Percentiles rank a stretch among this genome's conserved stretches.
These are phyloP conservation scores for Plectosphaerella cucumerina DNA, from an alignment of 2,329 filamentous ascomycete genomes.

Conservation along the genomic window DNA sequence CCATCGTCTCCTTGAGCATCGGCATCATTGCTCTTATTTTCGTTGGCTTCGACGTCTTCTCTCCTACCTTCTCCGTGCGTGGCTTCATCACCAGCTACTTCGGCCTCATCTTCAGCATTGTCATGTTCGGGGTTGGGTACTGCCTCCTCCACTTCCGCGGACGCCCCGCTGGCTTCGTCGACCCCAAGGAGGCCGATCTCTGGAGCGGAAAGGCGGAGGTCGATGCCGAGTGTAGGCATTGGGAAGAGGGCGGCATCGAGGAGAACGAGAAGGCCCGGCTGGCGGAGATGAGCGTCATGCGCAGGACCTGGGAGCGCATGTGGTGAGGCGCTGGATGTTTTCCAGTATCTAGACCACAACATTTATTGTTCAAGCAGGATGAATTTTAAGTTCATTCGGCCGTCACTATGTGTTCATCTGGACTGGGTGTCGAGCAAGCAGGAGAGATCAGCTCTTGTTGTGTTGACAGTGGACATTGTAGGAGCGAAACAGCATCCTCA, in stretches of 20 bases:
- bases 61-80: constrained; percentile 22
- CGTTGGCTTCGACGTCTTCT: constrained; percentile 52
- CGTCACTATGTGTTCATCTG: no score
- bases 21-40: constrained; percentile 47
- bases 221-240: constrained; percentile 46
- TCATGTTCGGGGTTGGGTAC: constrained; percentile 48
- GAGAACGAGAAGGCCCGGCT: constrained; percentile 35
- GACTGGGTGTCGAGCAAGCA: no score
- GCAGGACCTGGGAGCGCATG: constrained; percentile 31
- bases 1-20: constrained; percentile 43
- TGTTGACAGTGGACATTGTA: no score
- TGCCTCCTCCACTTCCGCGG: constrained; percentile 53
- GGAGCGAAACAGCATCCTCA: no score
- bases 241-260: constrained; percentile 41
- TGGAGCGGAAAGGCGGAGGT: constrained; percentile 60
- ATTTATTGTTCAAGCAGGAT: no score
- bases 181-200: constrained; percentile 56
- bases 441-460: no score
- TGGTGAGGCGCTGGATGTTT: constrained; percentile 29
- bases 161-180: constrained; percentile 46
- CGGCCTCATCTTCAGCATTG: constrained; percentile 44
- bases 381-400: no score
- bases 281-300: constrained; percentile 27
- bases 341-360: no score
- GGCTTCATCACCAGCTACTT: constrained; percentile 52